Conservation (phyloP, 495 filamentous ascomycete species). For the Aspergillus sclerotioniger region DNA sequence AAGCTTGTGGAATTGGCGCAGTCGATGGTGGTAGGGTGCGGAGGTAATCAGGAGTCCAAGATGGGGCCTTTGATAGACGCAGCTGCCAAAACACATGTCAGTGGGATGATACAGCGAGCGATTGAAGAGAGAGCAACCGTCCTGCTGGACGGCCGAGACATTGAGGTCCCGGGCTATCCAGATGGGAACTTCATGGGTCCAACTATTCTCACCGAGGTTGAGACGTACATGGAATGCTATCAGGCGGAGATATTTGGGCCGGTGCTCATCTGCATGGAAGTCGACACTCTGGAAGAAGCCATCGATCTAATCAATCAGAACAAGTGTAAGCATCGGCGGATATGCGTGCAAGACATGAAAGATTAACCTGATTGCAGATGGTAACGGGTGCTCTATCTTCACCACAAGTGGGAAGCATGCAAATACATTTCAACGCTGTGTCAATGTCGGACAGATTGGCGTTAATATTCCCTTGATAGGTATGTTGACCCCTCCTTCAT, state of each 20-base stretch:
- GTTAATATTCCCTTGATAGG: constrained; percentile 32
- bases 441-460: constrained; percentile 32
- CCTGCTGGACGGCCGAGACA: constrained; percentile 25
- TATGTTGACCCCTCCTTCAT: background rate
- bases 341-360: background rate
- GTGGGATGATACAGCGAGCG: constrained; percentile 30
- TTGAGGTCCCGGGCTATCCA: constrained; percentile 23
- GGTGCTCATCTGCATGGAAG: constrained; percentile 31
- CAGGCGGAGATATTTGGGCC: constrained; percentile 33
- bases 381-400: constrained; percentile 29
- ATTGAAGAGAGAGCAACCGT: constrained; percentile 21
- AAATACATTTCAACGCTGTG: constrained; percentile 23
- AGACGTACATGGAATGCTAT: constrained; percentile 33
- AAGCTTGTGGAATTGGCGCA: constrained; percentile 29
- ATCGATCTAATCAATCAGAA: constrained; percentile 31
- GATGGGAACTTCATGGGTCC: constrained; percentile 32
- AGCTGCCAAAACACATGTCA: constrained; percentile 16
- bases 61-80: constrained; percentile 28
- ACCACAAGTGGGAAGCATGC: constrained; percentile 29
- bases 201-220: constrained; percentile 26
- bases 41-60: constrained; percentile 22
- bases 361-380: constrained; percentile 18
- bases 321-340: constrained; percentile 20
- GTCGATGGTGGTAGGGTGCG: constrained; percentile 27
- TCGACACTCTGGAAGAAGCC: constrained; percentile 27